Evolutionary conservation across 2,329 filamentous ascomycete genomes (phyloP).

Genomic region (Penicillium hesseltinei): DNA sequence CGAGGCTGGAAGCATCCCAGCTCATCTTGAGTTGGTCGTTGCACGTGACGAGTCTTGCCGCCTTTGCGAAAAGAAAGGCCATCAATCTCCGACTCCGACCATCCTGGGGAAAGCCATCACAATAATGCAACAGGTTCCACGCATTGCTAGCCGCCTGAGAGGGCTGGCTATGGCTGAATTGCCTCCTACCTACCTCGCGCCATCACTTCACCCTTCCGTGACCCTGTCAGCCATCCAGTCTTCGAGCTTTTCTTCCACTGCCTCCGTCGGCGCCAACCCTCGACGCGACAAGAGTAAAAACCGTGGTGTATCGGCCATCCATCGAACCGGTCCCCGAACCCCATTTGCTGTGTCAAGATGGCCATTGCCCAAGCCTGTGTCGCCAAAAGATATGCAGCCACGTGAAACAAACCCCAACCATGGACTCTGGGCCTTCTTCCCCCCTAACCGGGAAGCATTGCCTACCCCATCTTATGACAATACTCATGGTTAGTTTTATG

Average conservation of each 20-base stretch:
- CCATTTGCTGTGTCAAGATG: conserved; percentile 71
- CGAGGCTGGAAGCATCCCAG: not conserved
- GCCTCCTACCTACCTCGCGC: conserved; percentile 47
- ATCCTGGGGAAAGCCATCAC: conserved; percentile 20
- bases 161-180: conserved; percentile 36
- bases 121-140: conserved; percentile 36
- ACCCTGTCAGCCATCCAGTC: conserved; percentile 32
- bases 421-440: conserved; percentile 92
- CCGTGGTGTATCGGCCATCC: conserved; percentile 78
- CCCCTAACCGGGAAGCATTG: conserved; percentile 65
- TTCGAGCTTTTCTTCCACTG: conserved; percentile 54
- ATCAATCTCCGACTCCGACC: conserved; percentile 15
- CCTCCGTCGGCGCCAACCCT: conserved; percentile 46
- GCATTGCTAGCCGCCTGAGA: conserved; percentile 36
- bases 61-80: conserved; percentile 23
- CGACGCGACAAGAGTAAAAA: conserved; percentile 73
- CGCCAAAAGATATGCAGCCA: conserved; percentile 50
- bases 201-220: conserved; percentile 39
- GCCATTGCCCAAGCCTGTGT: conserved; percentile 69
- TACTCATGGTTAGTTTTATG: conserved; percentile 58
- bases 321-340: conserved; percentile 71
- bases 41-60: conserved; percentile 29
- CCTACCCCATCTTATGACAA: conserved; percentile 68
- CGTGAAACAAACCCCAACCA: conserved; percentile 67
- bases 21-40: not conserved